Base-by-base conservation (phyloP, 1,284 basidiomycete species). In the Kwoniella shivajii region DNA sequence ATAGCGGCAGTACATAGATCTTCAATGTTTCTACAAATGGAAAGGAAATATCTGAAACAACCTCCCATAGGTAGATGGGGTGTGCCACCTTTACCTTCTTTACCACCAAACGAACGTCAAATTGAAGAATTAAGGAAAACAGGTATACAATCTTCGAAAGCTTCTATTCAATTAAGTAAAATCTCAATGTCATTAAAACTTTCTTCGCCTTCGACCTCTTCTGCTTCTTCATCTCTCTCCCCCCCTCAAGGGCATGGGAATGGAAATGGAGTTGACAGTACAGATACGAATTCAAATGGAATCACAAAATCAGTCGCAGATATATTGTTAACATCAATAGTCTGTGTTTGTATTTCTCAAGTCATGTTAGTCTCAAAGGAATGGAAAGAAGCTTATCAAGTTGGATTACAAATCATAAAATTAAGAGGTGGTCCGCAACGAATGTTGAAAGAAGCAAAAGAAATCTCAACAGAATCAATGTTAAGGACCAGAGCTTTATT, bases 1-100 rank as follows among this genome's bases (percentile, higher is more conserved):
- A 60, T 63, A 18, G 61, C 57, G 14, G 58, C 58, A 6, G 49
- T 60, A 27, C 61, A 63, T 36, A 50, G 52, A 41, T 56, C 58
- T 11, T 59, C 61, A 16, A 56, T 63, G 46, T 44, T 47, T 29
- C 22, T 55, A 36, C 61, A 57, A 30, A 48, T 37, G 18, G 54
- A 53, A 22, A 51, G 50, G 22, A 53, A 50, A 29, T 62, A 59
- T 33, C 29, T 62, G 10, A 48, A 45, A 14, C 36, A 38, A 30
- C 30, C 50, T 6, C 60, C 60, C 16, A 33, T 54, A 9, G 58
- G 54, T 1, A 46, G 47, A 37, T 63, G 44, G 42, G 58, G 61
- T 20, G 13, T 47, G 36, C 45, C 45, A 36, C 45, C 45, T 33
- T 24, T 47, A 33, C 45, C 45, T 14, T 47, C 45, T 10, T 34